Evolutionary conservation across 345 rosid species (phyloP), one percentile per base, ranked within the genome.

Genomic region (Citrus hindsii): DNA sequence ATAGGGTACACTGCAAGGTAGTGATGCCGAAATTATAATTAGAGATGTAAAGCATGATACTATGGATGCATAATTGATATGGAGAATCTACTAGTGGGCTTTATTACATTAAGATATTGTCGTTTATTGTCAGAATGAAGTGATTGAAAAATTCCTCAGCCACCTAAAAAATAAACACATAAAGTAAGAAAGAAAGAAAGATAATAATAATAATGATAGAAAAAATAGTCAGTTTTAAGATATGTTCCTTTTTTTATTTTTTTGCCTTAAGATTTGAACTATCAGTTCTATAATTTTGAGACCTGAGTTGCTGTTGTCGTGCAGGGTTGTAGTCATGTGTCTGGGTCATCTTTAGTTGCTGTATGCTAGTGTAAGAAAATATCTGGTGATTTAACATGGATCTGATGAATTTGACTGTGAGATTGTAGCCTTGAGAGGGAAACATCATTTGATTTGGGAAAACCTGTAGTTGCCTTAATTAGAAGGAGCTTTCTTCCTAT

Each of bases 361-460:
- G 38, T 64, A 60, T 61, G 38, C 59, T 73, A 59, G 53, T 73
- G 24, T 10, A 59, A 59, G 8, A 37, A 5, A 5, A 42, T 59
- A 24, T 73, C 51, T 13, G 40, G 59, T 74, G 22, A 33, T 62
- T 19, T 30, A 13, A 32, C 14, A 16, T 64, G 78, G 51, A 12
- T 64, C 65, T 10, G 27, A 6, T 10, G 27, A 6, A 48, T 48
- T 30, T 38, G 33, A 61, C 48, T 46, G 4, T 58, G 21, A 75
- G 48, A 75, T 46, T 42, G 13, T 51, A 61, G 33, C 60, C 78
- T 25, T 46, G 61, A 30, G 78, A 75, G 51, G 30, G 69, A 18
- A 25, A 48, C n/a, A 56, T 6, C 46, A 48, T 30, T 48, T 33
- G n/a, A 46, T 75, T 51, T 7, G 5, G 56, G 24, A 48, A 75